Evolutionary conservation across 116 monocot species (phyloP).

Genomic region (Phalaenopsis hybrid): DNA sequence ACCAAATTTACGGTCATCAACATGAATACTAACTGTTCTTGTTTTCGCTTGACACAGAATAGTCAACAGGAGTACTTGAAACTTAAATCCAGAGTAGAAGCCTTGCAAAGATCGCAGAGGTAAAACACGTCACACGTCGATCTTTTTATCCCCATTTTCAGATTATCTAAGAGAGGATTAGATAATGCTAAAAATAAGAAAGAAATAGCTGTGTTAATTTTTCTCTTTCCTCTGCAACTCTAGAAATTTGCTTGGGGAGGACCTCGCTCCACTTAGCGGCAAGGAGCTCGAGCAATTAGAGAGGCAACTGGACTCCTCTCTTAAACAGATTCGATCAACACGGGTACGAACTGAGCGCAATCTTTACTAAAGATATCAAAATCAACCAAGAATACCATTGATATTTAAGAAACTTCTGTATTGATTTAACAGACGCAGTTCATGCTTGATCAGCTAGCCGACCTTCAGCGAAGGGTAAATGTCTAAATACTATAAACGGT

Average conservation of each 20-base stretch:
- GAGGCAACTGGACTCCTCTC: slow-evolving; percentile 59
- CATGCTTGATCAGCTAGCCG: slow-evolving; percentile 86
- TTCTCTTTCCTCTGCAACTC: neutral
- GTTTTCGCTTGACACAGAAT: slow-evolving; percentile 29
- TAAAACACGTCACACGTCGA: neutral
- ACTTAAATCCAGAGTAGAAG: slow-evolving; percentile 67
- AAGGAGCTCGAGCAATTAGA: slow-evolving; percentile 77
- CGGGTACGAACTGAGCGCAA: slow-evolving; percentile 25
- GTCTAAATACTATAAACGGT: neutral
- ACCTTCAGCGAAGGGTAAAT: slow-evolving; percentile 71
- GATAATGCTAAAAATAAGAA: no score
- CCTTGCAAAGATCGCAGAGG: slow-evolving; percentile 63
- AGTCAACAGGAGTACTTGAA: slow-evolving; percentile 81
- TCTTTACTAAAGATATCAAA: neutral
- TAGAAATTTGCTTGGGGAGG: slow-evolving; percentile 82
- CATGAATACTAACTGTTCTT: neutral
- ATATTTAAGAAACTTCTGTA: neutral
- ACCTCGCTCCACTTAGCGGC: slow-evolving; percentile 49
- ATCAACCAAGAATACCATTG: neutral
- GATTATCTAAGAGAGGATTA: neutral
- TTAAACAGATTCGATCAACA: slow-evolving; percentile 77
- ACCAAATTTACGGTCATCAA: neutral
- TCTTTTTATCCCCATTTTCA: neutral
- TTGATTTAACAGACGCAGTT: slow-evolving; percentile 57
- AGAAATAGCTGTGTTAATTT: neutral